phyloP scores from a whole-genome alignment of 1,284 basidiomycete species.

The Leccinum idahoense region DNA sequence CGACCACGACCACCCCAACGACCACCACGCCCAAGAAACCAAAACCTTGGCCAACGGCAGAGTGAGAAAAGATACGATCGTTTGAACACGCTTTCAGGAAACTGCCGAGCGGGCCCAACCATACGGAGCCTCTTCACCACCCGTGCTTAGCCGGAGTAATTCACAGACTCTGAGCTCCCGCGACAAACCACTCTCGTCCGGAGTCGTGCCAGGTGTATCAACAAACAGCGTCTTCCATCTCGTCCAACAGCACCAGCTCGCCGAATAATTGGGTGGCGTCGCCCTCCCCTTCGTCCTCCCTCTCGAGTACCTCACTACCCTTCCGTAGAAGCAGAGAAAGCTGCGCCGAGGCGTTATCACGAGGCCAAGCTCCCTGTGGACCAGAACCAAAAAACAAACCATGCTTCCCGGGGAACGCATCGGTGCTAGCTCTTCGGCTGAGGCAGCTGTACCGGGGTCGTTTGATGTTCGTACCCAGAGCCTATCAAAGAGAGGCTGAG shows the following conservation, averaged over 20 bases:
- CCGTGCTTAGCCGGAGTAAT: conserved; percentile 29
- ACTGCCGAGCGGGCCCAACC: conserved; percentile 50
- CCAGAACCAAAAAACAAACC: conserved; percentile 38
- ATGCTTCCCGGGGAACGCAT: conserved; percentile 24
- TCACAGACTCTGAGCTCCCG: not conserved
- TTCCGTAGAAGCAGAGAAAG: conserved; percentile 56
- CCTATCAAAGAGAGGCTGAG: conserved; percentile 26
- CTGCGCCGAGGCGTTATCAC: conserved; percentile 59
- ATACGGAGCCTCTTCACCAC: conserved; percentile 22
- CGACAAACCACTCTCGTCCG: conserved; percentile 12
- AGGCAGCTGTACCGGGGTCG: conserved; percentile 35
- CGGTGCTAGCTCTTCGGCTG: conserved; percentile 12
- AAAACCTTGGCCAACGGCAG: conserved; percentile 55
- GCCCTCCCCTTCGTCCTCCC: conserved; percentile 22
- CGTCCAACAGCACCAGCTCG: conserved; percentile 4
- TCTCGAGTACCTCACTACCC: conserved; percentile 39
- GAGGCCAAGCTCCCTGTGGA: conserved; percentile 68
- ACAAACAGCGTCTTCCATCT: conserved; percentile 40
- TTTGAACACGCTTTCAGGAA: conserved; percentile 60
- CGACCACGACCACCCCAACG: not conserved
- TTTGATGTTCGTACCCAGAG: conserved; percentile 53
- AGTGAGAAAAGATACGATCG: conserved; percentile 68
- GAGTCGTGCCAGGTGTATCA: conserved; percentile 28
- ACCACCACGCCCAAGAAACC: conserved; percentile 20
- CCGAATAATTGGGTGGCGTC: conserved; percentile 3